Evolutionary conservation across 495 filamentous ascomycete species (phyloP), one percentile per base, ranked within the genome.

Genomic region (Neurospora sp.): DNA sequence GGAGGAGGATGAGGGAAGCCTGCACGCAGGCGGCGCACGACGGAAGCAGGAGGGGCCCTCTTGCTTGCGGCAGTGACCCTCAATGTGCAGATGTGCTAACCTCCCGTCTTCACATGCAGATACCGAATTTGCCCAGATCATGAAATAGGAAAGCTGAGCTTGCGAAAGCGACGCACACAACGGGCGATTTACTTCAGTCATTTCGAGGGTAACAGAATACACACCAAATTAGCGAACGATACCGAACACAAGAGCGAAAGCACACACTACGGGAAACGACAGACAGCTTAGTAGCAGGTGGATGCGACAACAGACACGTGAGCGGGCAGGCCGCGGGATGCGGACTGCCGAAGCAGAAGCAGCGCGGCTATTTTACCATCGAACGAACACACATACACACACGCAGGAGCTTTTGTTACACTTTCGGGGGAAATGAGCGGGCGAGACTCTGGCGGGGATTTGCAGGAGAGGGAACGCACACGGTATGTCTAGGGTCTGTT

Each of bases 41-140:
- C 27, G 1, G 27, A 2, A 27, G 27, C 27, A 2, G 27, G 27
- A 27, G 27, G 27, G 27, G 27, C 27, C 27, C 1, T 27, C 27
- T 27, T 27, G 46, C 46, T 54, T 27, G 20, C n/a, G 3, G 3
- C 46, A 54, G 46, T n/a, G 20, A 54, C 14, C 18, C 9, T 14
- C 4, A 3, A 54, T 37, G 9, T 40, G 5, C 23, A 10, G 0
- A 18, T 39, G 16, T 39, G 71, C 82, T 84, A 72, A 84, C 72
- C 23, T 3, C 69, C 8, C 48, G 11, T 8, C 23, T 31, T 18
- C 38, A 12, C 38, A 23, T 31, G 40, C 77, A 97, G 94, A 97
- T 85, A 93, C 95, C 84, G 94, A 97, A 85, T 97, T 97, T 82
- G 94, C 95, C 78, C 92, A 94, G 84, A 90, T 97, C 80, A 97